phyloP scores from a whole-genome alignment of 177 flowering plant genomes.

The Vitis hybrid region DNA sequence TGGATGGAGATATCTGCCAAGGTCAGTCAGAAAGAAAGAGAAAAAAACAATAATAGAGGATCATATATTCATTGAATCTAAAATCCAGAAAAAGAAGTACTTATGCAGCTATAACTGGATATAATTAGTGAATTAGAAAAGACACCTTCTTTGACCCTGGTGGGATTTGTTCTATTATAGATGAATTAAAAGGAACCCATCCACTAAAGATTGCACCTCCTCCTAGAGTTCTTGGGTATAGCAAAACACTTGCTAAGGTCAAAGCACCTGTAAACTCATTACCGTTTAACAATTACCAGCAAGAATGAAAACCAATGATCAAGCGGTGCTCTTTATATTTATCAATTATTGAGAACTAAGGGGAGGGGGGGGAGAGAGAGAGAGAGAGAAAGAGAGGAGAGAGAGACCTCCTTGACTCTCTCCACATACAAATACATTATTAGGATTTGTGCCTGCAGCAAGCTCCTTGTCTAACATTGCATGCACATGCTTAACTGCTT shows the following conservation, averaged over 20 bases:
- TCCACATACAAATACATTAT: conserved; percentile 81
- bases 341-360: too few relatives aligned
- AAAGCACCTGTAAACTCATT: conserved; percentile 62
- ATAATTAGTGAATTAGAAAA: background rate
- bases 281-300: conserved; percentile 1
- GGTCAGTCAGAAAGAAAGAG: background rate
- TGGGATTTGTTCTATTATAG: conserved; percentile 48
- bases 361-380: background rate
- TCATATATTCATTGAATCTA: too few relatives aligned
- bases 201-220: conserved; percentile 94
- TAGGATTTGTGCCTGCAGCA: conserved; percentile 69
- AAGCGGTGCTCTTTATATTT: too few relatives aligned
- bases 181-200: conserved; percentile 81
- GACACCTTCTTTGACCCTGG: conserved; percentile 74
- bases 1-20: too few relatives aligned
- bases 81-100: too few relatives aligned
- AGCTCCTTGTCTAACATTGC: conserved; percentile 83
- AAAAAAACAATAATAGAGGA: too few relatives aligned
- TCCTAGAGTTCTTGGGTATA: conserved; percentile 82
- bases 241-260: conserved; percentile 83
- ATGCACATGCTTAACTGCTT: conserved; percentile 82
- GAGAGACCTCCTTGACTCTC: conserved; percentile 94
- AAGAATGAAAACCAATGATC: background rate
- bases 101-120: too few relatives aligned
- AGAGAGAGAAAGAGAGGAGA: background rate